Evolutionary conservation across 768 basidiomycete species (phyloP), one percentile per base, ranked within the genome.

Genomic region (Amanita pseudoporphyria): DNA sequence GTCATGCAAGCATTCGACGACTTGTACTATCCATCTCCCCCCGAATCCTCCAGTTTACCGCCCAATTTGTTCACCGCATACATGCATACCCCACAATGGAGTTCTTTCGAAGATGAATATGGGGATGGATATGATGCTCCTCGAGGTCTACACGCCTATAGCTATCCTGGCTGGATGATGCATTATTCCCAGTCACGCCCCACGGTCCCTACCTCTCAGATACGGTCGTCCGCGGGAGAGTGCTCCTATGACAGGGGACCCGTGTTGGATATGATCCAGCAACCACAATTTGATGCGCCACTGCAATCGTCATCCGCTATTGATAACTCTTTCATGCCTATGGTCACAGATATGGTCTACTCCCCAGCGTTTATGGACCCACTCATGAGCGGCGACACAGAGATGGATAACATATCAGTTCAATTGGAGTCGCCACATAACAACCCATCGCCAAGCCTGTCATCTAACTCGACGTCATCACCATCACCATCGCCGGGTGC

Each of bases 401-500:
- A 36, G 22, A 42, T 50, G 16, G 33, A 35, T 32, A 5, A 22
- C 18, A 13, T 30, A 22, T 41, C 31, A 18, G 32, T 33, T 28
- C 14, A 21, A 12, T 50, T 40, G 49, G 28, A 3, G 18, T 35
- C 40, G n/a, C 39, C 49, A 19, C 22, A 16, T 16, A 24, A 35
- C 38, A 32, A 57, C 36, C 49, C 57, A 53, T 58, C 55, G 18
- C 55, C 58, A 19, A 46, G 45, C 36, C 41, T 40, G 19, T 45
- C 56, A 37, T 49, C 57, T 16, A 21, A 52, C 33, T 47, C 53
- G 5, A 38, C 54, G 26, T 51, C 53, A 49, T 16, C 52, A n/a
- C 45, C 40, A 24, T 52, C 51, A 24, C 45, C 58, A 24, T 54
- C 62, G 35, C 63, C 64, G 22, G 40, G 43, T 32, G 36, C 57